Base-by-base conservation (phyloP, 441 rosid species). In the Jatropha podagrica region DNA sequence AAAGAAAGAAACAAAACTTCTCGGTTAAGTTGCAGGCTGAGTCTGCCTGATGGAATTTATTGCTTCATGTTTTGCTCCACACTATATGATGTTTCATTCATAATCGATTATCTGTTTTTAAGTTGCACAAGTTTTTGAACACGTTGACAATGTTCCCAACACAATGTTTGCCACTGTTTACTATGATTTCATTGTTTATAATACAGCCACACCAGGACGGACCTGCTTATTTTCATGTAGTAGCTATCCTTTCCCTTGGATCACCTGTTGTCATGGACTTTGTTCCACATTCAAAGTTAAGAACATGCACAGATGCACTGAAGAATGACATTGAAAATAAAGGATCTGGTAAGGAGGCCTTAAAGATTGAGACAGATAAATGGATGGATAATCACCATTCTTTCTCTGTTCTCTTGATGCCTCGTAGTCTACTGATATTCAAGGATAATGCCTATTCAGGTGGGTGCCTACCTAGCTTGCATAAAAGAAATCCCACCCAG, bases 201-300 rank as follows among this genome's bases (percentile, higher is more conserved):
- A n/a, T 49, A 44, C 92, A 94, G 97, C 94, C 91, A 3, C 97
- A 92, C 85, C 97, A 94, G 80, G 98, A 94, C 72, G 98, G 98
- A 18, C 97, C 98, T 0, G 92, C 98, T 69, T 95, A 95, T 82
- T 85, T 86, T 69, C 97, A 94, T 14, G 98, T 95, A 8, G 98
- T 90, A 74, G 93, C 96, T 74, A 90, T 95, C 55, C 70, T 95
- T 26, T 95, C 98, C 74, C 94, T 95, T 62, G 92, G 89, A 71
- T 86, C 97, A 56, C 90, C 96, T 42, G 96, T 76, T 18, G 90
- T 95, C 56, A 91, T 95, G 98, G 91, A 91, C 72, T 95, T 95
- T 68, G 81, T 78, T 72, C 97, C 95, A 5, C 97, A 92, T 90
- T 79, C 87, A 52, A 87, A 88, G 76, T 72, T 94, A 27, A 76